A percentile compares a stretch with the other conserved stretches of the same genome.
Evolutionary conservation across 2,329 filamentous ascomycete species (phyloP).

Genomic region (Monilinia fructigena): DNA sequence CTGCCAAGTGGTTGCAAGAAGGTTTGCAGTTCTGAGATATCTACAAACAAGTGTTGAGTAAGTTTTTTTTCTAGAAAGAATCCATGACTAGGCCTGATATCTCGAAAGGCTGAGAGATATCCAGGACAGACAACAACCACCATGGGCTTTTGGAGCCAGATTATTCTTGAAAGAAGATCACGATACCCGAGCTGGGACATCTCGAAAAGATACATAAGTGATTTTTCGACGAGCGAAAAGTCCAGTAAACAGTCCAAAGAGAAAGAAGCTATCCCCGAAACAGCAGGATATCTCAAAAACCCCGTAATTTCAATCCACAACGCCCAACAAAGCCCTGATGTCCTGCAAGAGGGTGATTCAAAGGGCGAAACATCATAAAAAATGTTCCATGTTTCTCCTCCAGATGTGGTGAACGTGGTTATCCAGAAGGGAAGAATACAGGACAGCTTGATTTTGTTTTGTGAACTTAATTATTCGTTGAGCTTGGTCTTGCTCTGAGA

Average conservation of each 20-base stretch:
- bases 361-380: neutral
- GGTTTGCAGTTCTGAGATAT: neutral
- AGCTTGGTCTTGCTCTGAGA: neutral
- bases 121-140: conserved; percentile 1
- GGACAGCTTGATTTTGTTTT: neutral
- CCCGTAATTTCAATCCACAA: neutral
- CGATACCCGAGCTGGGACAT: neutral
- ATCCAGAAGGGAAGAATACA: neutral
- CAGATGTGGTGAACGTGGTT: neutral
- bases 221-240: neutral
- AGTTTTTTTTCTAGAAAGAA: neutral
- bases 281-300: neutral
- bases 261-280: neutral
- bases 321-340: neutral
- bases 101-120: conserved; percentile 2
- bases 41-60: neutral
- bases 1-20: neutral
- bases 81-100: neutral
- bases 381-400: neutral
- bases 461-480: neutral
- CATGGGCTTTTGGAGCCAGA: neutral
- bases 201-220: neutral
- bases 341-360: neutral
- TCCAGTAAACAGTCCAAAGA: neutral
- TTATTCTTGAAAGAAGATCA: neutral